Percentiles rank a stretch among this genome's conserved stretches.
Conservation (phyloP, 1,139 yeast species). For the Scheffersomyces segobiensis region DNA sequence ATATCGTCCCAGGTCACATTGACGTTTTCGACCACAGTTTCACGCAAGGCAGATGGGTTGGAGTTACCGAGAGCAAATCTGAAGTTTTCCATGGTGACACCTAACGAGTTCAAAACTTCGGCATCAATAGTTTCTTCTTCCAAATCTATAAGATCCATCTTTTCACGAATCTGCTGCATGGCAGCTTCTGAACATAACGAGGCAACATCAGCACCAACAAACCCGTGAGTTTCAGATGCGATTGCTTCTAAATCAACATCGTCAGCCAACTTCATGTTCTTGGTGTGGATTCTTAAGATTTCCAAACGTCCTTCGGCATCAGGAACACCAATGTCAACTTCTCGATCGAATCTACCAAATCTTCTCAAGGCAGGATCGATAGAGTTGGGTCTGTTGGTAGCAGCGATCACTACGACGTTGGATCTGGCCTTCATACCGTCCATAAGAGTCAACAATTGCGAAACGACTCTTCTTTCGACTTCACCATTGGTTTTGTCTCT, state of each 20-base stretch:
- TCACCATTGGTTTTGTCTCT: slow-evolving; percentile 99
- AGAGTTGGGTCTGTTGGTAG: slow-evolving; percentile 95
- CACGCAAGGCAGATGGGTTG: slow-evolving; percentile 98
- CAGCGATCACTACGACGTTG: slow-evolving; percentile 86
- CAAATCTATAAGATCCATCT: slow-evolving; percentile 96
- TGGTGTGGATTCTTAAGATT: slow-evolving; percentile 81
- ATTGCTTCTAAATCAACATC: slow-evolving; percentile 95
- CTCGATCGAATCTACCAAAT: slow-evolving; percentile 98
- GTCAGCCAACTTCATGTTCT: slow-evolving; percentile 94
- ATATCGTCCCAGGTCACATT: slow-evolving; percentile 98
- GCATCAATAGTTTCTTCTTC: slow-evolving; percentile 99
- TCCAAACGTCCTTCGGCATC: slow-evolving; percentile 98
- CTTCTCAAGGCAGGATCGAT: slow-evolving; percentile 98
- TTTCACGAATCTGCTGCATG: slow-evolving; percentile 90
- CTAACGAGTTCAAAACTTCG: slow-evolving; percentile 91
- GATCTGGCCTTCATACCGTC: slow-evolving; percentile 99
- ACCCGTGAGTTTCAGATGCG: slow-evolving; percentile 83
- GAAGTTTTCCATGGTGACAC: slow-evolving; percentile 99
- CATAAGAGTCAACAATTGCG: slow-evolving; percentile 95
- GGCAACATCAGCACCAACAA: slow-evolving; percentile 84
- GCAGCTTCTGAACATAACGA: slow-evolving; percentile 99
- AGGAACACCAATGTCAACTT: slow-evolving; percentile 98
- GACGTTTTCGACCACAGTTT: slow-evolving; percentile 97
- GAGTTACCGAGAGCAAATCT: slow-evolving; percentile 97
- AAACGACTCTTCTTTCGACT: slow-evolving; percentile 94